Evolutionary conservation across 352 stramenopile species (phyloP).

Genomic region (Aphanomyces cochlioides): DNA sequence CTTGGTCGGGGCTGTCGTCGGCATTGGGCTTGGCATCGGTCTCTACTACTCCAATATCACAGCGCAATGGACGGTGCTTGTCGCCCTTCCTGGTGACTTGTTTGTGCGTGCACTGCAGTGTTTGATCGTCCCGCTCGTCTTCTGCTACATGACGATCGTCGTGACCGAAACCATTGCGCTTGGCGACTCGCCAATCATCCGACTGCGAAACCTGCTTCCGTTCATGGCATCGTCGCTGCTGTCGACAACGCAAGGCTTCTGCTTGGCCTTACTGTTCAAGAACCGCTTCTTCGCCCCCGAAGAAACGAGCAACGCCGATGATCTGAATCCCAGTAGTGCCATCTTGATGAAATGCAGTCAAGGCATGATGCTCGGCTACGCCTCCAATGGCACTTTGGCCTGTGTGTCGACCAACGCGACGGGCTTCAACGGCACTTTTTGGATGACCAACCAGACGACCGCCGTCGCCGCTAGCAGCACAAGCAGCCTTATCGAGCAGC

Average conservation of each 20-base stretch:
- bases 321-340: no score
- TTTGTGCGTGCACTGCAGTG: constrained; percentile 66
- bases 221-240: constrained; percentile 51
- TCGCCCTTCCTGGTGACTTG: constrained; percentile 54
- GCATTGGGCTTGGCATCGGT: constrained; percentile 37
- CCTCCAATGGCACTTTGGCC: no score
- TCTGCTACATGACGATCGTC: constrained; percentile 57
- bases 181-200: constrained; percentile 52
- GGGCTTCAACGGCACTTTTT: background rate
- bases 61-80: constrained; percentile 40
- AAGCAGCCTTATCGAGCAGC: constrained; percentile 27
- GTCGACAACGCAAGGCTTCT: constrained; percentile 44
- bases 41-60: constrained; percentile 44
- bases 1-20: constrained; percentile 43
- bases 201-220: constrained; percentile 43
- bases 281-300: constrained; percentile 28
- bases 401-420: no score
- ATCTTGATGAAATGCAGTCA: no score
- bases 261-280: constrained; percentile 44
- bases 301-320: background rate
- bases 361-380: no score
- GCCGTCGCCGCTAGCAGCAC: no score
- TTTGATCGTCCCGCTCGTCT: constrained; percentile 64
- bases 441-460: background rate
- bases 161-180: constrained; percentile 55